phyloP scores from a whole-genome alignment of 805 yeast species.

The Starmerella bombicola region DNA sequence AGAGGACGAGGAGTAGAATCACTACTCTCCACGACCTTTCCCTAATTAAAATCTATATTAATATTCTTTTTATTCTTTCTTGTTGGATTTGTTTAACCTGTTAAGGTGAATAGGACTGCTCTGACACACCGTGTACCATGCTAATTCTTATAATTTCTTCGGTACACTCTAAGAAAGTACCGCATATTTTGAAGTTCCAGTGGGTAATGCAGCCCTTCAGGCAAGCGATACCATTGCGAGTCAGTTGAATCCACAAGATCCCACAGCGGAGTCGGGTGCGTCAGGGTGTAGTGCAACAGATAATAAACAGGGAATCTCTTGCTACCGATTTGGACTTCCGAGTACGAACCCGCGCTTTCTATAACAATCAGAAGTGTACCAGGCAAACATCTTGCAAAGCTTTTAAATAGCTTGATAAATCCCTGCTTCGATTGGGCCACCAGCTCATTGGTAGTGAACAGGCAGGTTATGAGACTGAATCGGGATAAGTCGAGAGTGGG shows the following conservation, averaged over 20 bases:
- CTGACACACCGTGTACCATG: too few relatives aligned
- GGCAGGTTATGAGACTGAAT: conserved; percentile 41
- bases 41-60: conserved; percentile 2
- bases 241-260: conserved; percentile 51
- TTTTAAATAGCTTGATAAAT: conserved; percentile 48
- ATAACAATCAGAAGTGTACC: conserved; percentile 57
- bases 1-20: conserved; percentile 24
- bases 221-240: conserved; percentile 68
- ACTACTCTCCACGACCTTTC: neutral
- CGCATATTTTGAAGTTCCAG: conserved; percentile 79
- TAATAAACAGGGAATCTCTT: conserved; percentile 75
- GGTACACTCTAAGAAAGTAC: conserved; percentile 64
- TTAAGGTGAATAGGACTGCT: too few relatives aligned
- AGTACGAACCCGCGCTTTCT: conserved; percentile 85
- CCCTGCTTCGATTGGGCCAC: conserved; percentile 54
- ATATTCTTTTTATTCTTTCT: neutral
- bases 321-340: conserved; percentile 62
- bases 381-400: conserved; percentile 37
- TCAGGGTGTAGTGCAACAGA: conserved; percentile 57
- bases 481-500: conserved; percentile 5
- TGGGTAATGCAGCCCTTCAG: conserved; percentile 42
- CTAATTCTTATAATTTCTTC: conserved; percentile 34
- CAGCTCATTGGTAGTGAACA: conserved; percentile 80
- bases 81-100: neutral
- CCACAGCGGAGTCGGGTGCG: conserved; percentile 46